Percentiles rank a stretch among this genome's conserved stretches.
These are phyloP conservation scores for Phyllosticta citribraziliensis DNA, from an alignment of 2,329 filamentous ascomycete genomes.

Conservation along the genomic window DNA sequence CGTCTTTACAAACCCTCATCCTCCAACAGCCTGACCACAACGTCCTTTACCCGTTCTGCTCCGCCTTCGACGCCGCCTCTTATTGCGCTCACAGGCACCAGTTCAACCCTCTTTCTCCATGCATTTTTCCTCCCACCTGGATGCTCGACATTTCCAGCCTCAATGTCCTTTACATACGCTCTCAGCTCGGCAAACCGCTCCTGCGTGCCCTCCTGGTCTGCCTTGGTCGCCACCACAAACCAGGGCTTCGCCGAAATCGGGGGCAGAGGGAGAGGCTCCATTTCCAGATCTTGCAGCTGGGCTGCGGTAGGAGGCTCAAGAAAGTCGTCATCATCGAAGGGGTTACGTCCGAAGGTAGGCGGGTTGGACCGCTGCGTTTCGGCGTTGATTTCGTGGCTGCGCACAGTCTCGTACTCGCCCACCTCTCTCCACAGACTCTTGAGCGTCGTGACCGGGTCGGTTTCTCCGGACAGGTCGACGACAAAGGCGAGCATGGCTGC, in stretches of 20 bases:
- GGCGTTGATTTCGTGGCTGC: constrained; percentile 60
- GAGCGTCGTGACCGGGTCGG: constrained; percentile 68
- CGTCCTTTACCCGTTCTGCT: constrained; percentile 62
- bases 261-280: constrained; percentile 40
- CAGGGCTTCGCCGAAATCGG: constrained; percentile 89
- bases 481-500: constrained; percentile 91
- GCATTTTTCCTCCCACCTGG: constrained; percentile 60
- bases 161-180: constrained; percentile 59
- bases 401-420: constrained; percentile 72
- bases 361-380: constrained; percentile 51
- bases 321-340: constrained; percentile 10
- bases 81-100: constrained; percentile 83
- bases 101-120: constrained; percentile 48
- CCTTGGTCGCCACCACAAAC: constrained; percentile 93
- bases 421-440: constrained; percentile 85
- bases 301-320: constrained; percentile 13
- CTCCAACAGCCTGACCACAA: constrained; percentile 60
- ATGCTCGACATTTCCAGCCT: constrained; percentile 53
- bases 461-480: constrained; percentile 68
- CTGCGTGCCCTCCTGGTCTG: constrained; percentile 69
- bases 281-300: constrained; percentile 11
- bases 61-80: constrained; percentile 55
- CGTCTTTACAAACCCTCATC: neutral
- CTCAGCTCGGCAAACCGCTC: constrained; percentile 64
- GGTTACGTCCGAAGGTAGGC: neutral